A percentile compares a stretch with the other conserved stretches of the same genome.
phyloP scores from a whole-genome alignment of 176 grass and related monocot genomes.

The Phragmites australis region DNA sequence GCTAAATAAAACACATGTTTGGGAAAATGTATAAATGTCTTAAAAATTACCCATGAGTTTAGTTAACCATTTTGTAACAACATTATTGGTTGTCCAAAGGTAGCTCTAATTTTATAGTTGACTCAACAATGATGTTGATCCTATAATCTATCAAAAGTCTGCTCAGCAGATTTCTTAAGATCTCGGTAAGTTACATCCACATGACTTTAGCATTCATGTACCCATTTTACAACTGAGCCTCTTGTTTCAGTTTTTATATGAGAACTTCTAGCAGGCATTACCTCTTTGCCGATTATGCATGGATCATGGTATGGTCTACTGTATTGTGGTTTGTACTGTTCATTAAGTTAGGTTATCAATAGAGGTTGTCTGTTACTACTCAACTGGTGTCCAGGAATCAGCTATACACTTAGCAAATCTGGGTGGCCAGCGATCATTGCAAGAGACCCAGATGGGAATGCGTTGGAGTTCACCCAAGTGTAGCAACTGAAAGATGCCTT shows the following conservation, averaged over 20 bases:
- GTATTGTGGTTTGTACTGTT: slow-evolving; percentile 3
- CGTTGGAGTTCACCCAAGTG: slow-evolving; percentile 94
- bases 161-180: neutral
- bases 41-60: slow-evolving; percentile 4
- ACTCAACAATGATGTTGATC: slow-evolving; percentile 12
- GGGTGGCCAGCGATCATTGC: slow-evolving; percentile 88
- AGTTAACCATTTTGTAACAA: neutral
- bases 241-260: slow-evolving; percentile 4
- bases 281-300: neutral
- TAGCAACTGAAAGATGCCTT: slow-evolving; percentile 32
- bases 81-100: neutral
- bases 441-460: slow-evolving; percentile 80
- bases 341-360: neutral
- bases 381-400: slow-evolving; percentile 65
- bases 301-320: neutral
- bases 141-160: neutral
- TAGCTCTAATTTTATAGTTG: neutral
- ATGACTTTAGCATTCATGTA: neutral
- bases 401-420: slow-evolving; percentile 91
- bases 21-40: neutral
- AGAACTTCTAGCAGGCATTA: slow-evolving; percentile 1
- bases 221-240: neutral
- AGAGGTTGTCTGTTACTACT: neutral
- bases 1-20: neutral
- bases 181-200: neutral